Base-by-base conservation (phyloP, 1,284 basidiomycete species). In the Cryptococcus sp. region DNA sequence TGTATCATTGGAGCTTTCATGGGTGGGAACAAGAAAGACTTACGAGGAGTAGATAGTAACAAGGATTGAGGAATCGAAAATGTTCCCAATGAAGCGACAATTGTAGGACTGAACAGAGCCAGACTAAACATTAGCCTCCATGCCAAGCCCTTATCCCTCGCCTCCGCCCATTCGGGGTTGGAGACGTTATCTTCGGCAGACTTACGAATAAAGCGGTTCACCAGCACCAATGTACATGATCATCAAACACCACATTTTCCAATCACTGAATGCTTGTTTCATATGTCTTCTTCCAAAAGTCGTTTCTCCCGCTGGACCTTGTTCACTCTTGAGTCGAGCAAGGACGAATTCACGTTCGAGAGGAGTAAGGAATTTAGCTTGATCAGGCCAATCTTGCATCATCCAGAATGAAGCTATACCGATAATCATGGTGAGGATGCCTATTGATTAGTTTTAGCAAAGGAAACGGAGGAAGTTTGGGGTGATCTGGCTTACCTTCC, bases 41-140 rank as follows among this genome's bases (percentile, higher is more conserved):
- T 24, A 19, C 16, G 32, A 44, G 77, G 76, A 7, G 73, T 72
- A 31, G 68, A 69, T 18, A 77, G 63, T 1, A 77, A 69, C 31
- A 76, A 68, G 7, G 76, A 73, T 53, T 77, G 73, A 4, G 74
- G 53, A 0, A 61, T 61, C 0, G 69, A 62, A 60, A 67, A 78
- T 21, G 49, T 65, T 39, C 76, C 77, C n/a, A 78, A 70, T 16
- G 62, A 49, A 2, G 66, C 56, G 40, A 78, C 70, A 56, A 78
- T 76, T 7, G 76, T 73, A 0, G 77, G 77, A 2, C 69, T 63
- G 63, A 78, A 78, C 41, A 75, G 67, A n/a, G 55, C 61, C 45
- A 41, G 19, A 13, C 39, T n/a, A 19, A 10, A n/a, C n/a, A n/a
- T n/a, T n/a, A n/a, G n/a, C n/a, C n/a, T 23, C 32, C 11, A 44